Evolutionary conservation across 805 yeast species (phyloP).

Genomic region (Teunomyces gatunensis): DNA sequence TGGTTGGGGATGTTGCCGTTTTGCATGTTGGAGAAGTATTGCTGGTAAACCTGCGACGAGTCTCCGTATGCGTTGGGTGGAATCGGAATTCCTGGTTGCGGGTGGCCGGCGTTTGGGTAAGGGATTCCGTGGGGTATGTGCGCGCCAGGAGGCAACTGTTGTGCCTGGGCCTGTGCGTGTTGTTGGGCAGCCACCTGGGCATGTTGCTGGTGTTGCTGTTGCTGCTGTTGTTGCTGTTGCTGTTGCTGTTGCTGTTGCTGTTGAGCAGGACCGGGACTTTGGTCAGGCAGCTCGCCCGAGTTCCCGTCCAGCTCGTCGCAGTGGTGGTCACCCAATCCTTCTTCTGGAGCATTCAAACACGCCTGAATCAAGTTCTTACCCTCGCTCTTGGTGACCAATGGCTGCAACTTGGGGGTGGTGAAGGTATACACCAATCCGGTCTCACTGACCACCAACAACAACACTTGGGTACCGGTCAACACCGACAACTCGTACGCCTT

Average conservation of each 20-base stretch:
- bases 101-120: constrained; percentile 42
- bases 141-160: constrained; percentile 35
- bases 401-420: constrained; percentile 98
- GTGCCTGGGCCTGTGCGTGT: constrained; percentile 31
- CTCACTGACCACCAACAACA: constrained; percentile 90
- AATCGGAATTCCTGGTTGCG: constrained; percentile 38
- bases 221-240: constrained; percentile 27
- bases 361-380: constrained; percentile 97
- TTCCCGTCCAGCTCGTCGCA: constrained; percentile 50
- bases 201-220: constrained; percentile 22
- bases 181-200: constrained; percentile 23
- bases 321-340: constrained; percentile 65
- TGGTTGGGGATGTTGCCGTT: constrained; percentile 46
- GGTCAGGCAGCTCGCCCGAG: constrained; percentile 40
- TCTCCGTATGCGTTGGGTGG: constrained; percentile 49
- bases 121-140: constrained; percentile 46
- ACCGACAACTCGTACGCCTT: constrained; percentile 98
- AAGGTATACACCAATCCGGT: constrained; percentile 98
- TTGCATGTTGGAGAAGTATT: constrained; percentile 57
- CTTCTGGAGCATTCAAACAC: constrained; percentile 96
- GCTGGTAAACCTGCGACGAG: constrained; percentile 57
- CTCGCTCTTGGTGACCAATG: constrained; percentile 94
- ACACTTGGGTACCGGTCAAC: constrained; percentile 95
- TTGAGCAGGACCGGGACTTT: constrained; percentile 23
- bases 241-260: constrained; percentile 22